phyloP scores from a whole-genome alignment of 441 rosid genomes.

The Populus tomentosa region DNA sequence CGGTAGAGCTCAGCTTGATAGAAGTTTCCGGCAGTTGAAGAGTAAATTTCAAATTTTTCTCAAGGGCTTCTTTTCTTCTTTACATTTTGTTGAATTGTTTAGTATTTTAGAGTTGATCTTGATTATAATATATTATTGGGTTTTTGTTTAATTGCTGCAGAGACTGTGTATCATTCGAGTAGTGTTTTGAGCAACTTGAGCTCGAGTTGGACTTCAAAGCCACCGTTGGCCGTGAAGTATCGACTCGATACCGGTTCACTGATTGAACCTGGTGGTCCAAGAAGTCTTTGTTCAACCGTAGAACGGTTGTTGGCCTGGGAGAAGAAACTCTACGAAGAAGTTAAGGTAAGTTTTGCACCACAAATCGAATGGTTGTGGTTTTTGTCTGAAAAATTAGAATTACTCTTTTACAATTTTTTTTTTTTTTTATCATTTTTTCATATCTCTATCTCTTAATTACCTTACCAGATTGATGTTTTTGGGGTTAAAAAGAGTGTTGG shows the following conservation, averaged over 20 bases:
- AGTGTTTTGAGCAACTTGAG: conserved; percentile 79
- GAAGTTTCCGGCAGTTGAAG: conserved; percentile 79
- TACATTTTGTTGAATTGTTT: not conserved
- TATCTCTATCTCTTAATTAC: not conserved
- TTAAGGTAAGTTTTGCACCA: conserved; percentile 47
- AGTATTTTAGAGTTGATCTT: not conserved
- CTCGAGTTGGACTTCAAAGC: conserved; percentile 92
- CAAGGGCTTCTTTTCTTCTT: not conserved
- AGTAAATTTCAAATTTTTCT: conserved; percentile 33
- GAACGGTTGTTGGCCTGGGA: conserved; percentile 97
- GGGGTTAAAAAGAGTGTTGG: not conserved
- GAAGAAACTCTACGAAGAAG: conserved; percentile 85
- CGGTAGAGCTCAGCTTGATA: conserved; percentile 85
- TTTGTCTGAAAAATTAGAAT: no score
- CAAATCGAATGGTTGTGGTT: not conserved
- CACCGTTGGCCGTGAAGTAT: conserved; percentile 87
- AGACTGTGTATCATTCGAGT: conserved; percentile 89
- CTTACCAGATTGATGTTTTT: not conserved
- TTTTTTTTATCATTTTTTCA: not conserved
- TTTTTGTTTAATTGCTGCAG: conserved; percentile 35
- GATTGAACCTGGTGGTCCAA: conserved; percentile 51
- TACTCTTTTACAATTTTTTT: not conserved
- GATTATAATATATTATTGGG: not conserved
- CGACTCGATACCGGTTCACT: conserved; percentile 57
- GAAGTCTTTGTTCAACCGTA: conserved; percentile 76